phyloP scores from a whole-genome alignment of 768 basidiomycete genomes.

The Podaxis sp. region DNA sequence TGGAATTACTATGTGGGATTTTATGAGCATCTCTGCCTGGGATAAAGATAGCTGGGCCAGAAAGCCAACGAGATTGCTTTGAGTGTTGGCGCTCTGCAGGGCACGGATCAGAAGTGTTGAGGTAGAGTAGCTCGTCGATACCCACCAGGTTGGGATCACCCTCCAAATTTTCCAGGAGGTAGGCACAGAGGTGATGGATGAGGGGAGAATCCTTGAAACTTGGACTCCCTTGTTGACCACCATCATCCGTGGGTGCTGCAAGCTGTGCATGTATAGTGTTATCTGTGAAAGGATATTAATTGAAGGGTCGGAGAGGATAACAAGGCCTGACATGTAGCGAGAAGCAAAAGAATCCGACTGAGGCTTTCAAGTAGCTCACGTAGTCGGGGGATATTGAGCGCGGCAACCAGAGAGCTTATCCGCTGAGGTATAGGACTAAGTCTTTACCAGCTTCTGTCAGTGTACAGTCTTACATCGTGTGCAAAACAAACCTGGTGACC shows the following conservation, averaged over 20 bases:
- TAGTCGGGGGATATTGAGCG: constrained; percentile 51
- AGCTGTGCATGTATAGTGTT: constrained; percentile 38
- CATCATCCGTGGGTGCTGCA: constrained; percentile 20
- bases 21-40: constrained; percentile 30
- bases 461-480: neutral
- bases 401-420: constrained; percentile 35
- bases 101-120: neutral
- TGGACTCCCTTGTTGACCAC: constrained; percentile 14
- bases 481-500: constrained; percentile 28
- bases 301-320: neutral
- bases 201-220: constrained; percentile 29
- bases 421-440: constrained; percentile 33
- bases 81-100: constrained; percentile 14
- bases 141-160: constrained; percentile 36
- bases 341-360: constrained; percentile 45
- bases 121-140: neutral
- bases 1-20: constrained; percentile 56
- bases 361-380: constrained; percentile 43
- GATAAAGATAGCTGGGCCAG: constrained; percentile 38
- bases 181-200: constrained; percentile 45
- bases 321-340: constrained; percentile 48
- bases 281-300: constrained; percentile 27
- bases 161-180: constrained; percentile 38
- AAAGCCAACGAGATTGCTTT: constrained; percentile 34
- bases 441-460: constrained; percentile 22